These are phyloP conservation scores for Calonectria naviculata DNA, from an alignment of 2,329 filamentous ascomycete genomes.

Conservation along the genomic window DNA sequence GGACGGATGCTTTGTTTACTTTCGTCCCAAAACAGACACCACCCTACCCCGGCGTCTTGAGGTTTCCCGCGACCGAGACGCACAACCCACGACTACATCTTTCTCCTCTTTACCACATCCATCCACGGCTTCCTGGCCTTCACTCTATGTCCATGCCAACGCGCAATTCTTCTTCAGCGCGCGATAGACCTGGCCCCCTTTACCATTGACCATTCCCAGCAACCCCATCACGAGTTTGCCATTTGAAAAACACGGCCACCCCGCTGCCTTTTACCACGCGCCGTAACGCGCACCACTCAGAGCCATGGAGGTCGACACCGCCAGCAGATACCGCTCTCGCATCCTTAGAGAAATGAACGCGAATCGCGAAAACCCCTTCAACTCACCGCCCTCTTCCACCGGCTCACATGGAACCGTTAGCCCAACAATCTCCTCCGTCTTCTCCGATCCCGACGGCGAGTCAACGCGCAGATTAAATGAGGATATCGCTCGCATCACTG, in stretches of 20 bases:
- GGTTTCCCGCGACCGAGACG: conserved; percentile 34
- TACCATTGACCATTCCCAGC: conserved; percentile 34
- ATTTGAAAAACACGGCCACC: conserved; percentile 32
- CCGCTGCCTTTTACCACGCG: conserved; percentile 35
- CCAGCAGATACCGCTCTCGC: conserved; percentile 57
- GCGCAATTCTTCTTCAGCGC: conserved; percentile 28
- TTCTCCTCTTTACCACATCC: conserved; percentile 29
- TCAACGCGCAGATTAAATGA: conserved; percentile 63
- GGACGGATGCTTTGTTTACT: conserved; percentile 47
- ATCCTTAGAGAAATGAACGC: conserved; percentile 64
- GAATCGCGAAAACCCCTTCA: conserved; percentile 66
- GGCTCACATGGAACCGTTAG: conserved; percentile 68
- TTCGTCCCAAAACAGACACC: conserved; percentile 45
- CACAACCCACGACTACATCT: conserved; percentile 30
- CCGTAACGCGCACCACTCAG: conserved; percentile 38
- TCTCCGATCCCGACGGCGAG: conserved; percentile 64
- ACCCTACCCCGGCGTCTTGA: conserved; percentile 25
- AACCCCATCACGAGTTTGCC: conserved; percentile 22
- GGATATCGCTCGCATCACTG: conserved; percentile 57
- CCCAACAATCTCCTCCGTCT: conserved; percentile 63
- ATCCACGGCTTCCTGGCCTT: conserved; percentile 19
- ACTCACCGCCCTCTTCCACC: conserved; percentile 68
- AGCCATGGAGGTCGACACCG: conserved; percentile 56
- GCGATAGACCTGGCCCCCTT: conserved; percentile 19
- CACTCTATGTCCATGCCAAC: conserved; percentile 26